Evolutionary conservation across 768 basidiomycete species (phyloP).

Genomic region (Mrakia gelida): DNA sequence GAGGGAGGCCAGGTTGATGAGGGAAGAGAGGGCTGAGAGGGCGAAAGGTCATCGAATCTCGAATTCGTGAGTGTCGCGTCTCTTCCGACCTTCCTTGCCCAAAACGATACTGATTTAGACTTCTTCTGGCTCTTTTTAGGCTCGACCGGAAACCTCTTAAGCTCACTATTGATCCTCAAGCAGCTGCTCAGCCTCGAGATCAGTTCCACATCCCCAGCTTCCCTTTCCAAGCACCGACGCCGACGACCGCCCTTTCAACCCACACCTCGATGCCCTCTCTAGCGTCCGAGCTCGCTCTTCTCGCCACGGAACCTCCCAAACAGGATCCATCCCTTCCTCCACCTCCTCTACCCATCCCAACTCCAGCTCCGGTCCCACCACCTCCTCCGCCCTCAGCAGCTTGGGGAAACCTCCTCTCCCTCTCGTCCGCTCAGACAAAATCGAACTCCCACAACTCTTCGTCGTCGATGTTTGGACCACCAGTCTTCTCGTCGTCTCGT

Average conservation of each 20-base stretch:
- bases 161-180: neutral
- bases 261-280: neutral
- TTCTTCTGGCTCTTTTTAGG: neutral
- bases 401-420: slow-evolving; percentile 20
- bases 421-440: neutral
- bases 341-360: neutral
- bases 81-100: neutral
- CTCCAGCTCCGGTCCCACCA: neutral
- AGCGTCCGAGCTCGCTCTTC: too few relatives aligned
- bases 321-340: neutral
- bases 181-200: neutral
- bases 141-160: neutral
- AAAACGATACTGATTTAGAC: neutral
- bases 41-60: slow-evolving; percentile 2
- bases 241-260: neutral
- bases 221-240: neutral
- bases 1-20: slow-evolving; percentile 1
- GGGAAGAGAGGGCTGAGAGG: slow-evolving; percentile 1
- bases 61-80: neutral
- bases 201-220: neutral
- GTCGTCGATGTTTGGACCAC: slow-evolving; percentile 7
- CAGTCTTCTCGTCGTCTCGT: neutral
- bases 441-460: neutral
- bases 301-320: neutral
- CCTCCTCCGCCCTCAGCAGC: neutral